Base-by-base conservation (phyloP, 768 basidiomycete species). In the Lanmaoa pseudosensibilis region DNA sequence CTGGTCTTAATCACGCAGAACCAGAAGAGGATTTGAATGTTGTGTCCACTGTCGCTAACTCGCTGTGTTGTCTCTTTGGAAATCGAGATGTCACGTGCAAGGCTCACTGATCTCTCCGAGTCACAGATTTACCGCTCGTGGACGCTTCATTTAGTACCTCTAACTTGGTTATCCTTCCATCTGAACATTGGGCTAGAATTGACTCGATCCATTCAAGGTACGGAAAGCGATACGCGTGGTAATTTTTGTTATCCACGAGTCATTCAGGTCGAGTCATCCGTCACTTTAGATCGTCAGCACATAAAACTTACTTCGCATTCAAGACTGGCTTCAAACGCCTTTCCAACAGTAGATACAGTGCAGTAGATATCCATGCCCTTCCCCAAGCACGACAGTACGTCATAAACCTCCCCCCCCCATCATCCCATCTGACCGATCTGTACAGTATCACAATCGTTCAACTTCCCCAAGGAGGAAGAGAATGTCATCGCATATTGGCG, bases 401-500 rank as follows among this genome's bases (percentile, higher is more conserved):
- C 27, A 36, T n/a, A 25, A 12, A 4, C 33, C 16, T 37, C 21
- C 11, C 5, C 13, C 21, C 11, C 5, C 13, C 19, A 11, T 40
- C 50, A 40, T 32, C 25, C 23, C 50, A 47, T 59, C 62, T 44
- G 55, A 57, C 46, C 27, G 46, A 57, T 56, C 39, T 59, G 18
- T 36, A 4, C 57, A 94, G 92, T 93, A 65, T 82, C 88, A 53
- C 77, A 84, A 18, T 76, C 77, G 18, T 96, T 96, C 73, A 85
- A 85, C 72, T 96, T 94, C 69, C 77, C 93, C 19, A 85, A 84
- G 73, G 93, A 94, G 73, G 93, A 95, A 71, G 87, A 90, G 69
- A 93, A 94, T 65, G 92, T 97, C 53, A 76, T 97, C 59, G 79
- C 81, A 50, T 98, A 85, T 76, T 98, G 96, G 96, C 80, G 83